Evolutionary conservation across 441 rosid genomes (phyloP), one percentile per base, ranked within the genome.

Genomic region (Isatis lusitanica): DNA sequence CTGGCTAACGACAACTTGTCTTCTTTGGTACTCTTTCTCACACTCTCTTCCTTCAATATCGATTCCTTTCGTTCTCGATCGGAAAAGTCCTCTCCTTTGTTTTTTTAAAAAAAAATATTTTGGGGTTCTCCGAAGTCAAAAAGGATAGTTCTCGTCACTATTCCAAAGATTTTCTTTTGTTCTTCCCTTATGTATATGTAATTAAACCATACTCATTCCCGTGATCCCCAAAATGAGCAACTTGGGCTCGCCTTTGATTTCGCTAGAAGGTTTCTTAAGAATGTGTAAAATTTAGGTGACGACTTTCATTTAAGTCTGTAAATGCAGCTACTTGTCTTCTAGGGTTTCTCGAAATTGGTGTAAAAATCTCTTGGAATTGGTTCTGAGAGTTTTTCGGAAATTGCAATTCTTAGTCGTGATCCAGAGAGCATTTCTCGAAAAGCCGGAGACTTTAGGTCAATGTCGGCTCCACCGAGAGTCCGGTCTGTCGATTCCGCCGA

Each of bases 391-490:
- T 60, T 43, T 63, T 48, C 36, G 66, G 67, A 28, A 62, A 43
- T 69, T 28, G 59, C 36, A 58, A 7, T 28, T 57, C 7, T 42
- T 47, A 33, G 35, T 55, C 24, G 58, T 73, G 61, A 48, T 70
- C 28, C 10, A 21, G 30, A 9, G 52, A 11, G 47, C 51, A 47
- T 7, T 71, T 55, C n/a, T 31, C 46, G 12, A 30, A 12, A 60
- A 42, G 6, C 11, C 68, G n/a, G 59, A 30, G 55, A 30, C 47
- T 63, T 38, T 44, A 30, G 44, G 26, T 40, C 74, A 68, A 86
- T 88, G 93, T 85, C 90, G 56, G 85, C 85, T 68, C 86, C 86
- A 42, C 82, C 85, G 16, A 66, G 92, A 75, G 79, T 77, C 39
- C 79, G 86, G 61, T 80, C 84, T 7, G 69, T 48, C 64, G 81